A percentile compares a stretch with the other conserved stretches of the same genome.
These are phyloP conservation scores for Dioszegia aurantiaca DNA, from an alignment of 768 basidiomycete species.

Conservation along the genomic window DNA sequence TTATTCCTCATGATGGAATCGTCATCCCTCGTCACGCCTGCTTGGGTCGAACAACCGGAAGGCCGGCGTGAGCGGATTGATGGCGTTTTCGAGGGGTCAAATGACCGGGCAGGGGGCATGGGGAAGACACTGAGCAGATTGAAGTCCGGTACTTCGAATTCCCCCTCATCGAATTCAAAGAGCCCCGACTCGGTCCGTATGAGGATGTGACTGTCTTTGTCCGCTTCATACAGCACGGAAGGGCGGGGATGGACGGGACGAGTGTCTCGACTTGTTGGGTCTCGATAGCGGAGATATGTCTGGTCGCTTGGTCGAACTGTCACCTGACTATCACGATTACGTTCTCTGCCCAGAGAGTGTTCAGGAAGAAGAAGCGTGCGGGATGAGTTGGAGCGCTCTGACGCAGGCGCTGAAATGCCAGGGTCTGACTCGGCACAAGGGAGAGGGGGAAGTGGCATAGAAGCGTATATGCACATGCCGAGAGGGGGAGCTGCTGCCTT, in stretches of 20 bases:
- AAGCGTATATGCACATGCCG: neutral
- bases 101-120: neutral
- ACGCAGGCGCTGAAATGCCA: neutral
- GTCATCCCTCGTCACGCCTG: neutral
- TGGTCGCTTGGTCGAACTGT: slow-evolving; percentile 8
- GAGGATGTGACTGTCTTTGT: neutral
- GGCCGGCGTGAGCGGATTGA: neutral
- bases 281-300: neutral
- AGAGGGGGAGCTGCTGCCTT: neutral
- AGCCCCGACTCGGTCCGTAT: neutral
- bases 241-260: neutral
- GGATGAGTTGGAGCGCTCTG: neutral
- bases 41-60: no score
- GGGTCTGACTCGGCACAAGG: neutral
- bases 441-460: slow-evolving; percentile 11
- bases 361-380: neutral
- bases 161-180: neutral
- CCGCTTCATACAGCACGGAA: neutral
- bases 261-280: neutral
- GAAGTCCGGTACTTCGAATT: neutral
- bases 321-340: slow-evolving; percentile 10
- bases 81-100: neutral
- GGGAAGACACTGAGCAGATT: neutral
- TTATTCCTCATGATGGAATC: neutral
- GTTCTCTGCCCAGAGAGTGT: neutral